Percentiles rank a stretch among this genome's conserved stretches.
These are phyloP conservation scores for Epichloe sibirici DNA, from an alignment of 2,329 filamentous ascomycete species.

Conservation along the genomic window DNA sequence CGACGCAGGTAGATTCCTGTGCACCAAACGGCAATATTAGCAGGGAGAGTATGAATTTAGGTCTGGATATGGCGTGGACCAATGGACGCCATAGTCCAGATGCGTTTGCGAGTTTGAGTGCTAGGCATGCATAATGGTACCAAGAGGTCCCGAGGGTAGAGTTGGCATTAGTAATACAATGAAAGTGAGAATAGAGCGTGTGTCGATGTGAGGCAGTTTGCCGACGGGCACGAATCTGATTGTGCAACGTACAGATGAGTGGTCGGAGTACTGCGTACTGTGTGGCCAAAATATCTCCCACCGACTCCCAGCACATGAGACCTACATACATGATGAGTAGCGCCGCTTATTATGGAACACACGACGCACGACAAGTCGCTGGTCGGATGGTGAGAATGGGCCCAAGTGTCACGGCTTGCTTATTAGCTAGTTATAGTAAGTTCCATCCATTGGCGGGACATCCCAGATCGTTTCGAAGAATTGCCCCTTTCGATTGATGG, in stretches of 20 bases:
- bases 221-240: background rate
- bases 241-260: too few species aligned
- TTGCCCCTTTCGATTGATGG: too few species aligned
- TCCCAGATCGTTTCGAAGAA: too few species aligned
- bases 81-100: constrained; percentile 68
- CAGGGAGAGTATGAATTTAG: constrained; percentile 58
- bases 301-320: background rate
- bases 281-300: background rate
- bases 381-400: background rate
- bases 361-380: background rate
- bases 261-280: background rate
- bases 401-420: too few species aligned
- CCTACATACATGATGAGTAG: background rate
- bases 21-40: constrained; percentile 29
- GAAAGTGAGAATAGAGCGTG: background rate
- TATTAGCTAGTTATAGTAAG: too few species aligned
- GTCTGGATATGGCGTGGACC: constrained; percentile 51
- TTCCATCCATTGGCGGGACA: too few species aligned
- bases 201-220: background rate
- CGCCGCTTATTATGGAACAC: background rate
- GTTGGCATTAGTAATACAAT: background rate
- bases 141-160: background rate
- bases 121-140: constrained; percentile 34
- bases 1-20: constrained; percentile 30
- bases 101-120: constrained; percentile 65